Conservation (phyloP, 306 rosid genomes). For the Quercus engelmannii region DNA sequence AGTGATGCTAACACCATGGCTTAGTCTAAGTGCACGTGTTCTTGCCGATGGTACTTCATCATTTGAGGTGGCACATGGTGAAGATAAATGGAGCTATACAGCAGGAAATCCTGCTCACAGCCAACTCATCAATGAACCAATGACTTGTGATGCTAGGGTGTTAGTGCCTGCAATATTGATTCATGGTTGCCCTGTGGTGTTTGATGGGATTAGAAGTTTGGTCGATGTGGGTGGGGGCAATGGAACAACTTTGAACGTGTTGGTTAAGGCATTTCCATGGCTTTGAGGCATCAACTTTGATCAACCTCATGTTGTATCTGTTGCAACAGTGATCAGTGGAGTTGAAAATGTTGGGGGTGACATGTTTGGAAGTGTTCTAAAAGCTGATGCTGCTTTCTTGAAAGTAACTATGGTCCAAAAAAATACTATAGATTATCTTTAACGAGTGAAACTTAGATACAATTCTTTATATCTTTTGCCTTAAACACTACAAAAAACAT, state of each 20-base stretch:
- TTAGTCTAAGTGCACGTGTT: constrained; percentile 15
- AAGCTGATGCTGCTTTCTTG: constrained; percentile 61
- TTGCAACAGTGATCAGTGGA: constrained; percentile 5
- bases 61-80: constrained; percentile 41
- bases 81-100: constrained; percentile 50
- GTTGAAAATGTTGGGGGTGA: constrained; percentile 53
- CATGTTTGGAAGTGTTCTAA: constrained; percentile 61
- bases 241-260: constrained; percentile 38
- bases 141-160: constrained; percentile 47
- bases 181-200: constrained; percentile 32
- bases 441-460: too few relatives aligned
- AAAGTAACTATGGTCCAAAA: constrained; percentile 29
- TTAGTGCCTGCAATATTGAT: constrained; percentile 24
- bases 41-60: constrained; percentile 5
- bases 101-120: constrained; percentile 24
- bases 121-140: constrained; percentile 51
- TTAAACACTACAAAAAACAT: too few relatives aligned
- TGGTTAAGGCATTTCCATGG: constrained; percentile 39
- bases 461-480: too few relatives aligned
- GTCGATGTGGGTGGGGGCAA: constrained; percentile 84
- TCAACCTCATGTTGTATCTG: constrained; percentile 60
- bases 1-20: constrained; percentile 41
- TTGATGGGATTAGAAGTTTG: constrained; percentile 38
- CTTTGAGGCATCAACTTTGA: constrained; percentile 65
- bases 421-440: too few relatives aligned